Evolutionary conservation across 2,329 filamentous ascomycete species (phyloP).

Genomic region (Colletotrichum simmondsii): DNA sequence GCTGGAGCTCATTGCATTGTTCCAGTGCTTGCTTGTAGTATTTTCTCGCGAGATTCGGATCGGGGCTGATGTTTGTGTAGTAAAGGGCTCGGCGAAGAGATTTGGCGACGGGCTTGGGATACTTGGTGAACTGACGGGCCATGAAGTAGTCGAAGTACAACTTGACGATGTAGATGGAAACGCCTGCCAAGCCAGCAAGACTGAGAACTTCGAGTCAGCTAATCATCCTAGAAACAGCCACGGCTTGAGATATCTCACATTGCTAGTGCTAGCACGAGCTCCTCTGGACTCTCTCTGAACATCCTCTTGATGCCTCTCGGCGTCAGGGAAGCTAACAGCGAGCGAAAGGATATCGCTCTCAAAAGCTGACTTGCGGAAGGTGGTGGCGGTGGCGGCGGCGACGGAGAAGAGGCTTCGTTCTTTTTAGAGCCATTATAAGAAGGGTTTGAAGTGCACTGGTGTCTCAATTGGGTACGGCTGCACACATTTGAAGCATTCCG

Average conservation of each 20-base stretch:
- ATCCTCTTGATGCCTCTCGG: slow-evolving; percentile 50
- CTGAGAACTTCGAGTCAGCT: slow-evolving; percentile 43
- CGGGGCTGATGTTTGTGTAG: slow-evolving; percentile 81
- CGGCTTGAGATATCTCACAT: slow-evolving; percentile 45
- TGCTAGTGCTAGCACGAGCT: slow-evolving; percentile 53
- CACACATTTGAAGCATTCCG: background rate
- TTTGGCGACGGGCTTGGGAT: slow-evolving; percentile 78
- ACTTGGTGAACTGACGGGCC: slow-evolving; percentile 64
- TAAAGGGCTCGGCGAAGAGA: slow-evolving; percentile 87
- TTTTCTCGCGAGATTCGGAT: slow-evolving; percentile 81
- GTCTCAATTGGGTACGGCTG: slow-evolving; percentile 4
- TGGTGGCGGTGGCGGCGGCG: slow-evolving; percentile 39
- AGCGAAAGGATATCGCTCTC: slow-evolving; percentile 47
- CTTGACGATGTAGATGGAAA: slow-evolving; percentile 51
- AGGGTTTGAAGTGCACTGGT: slow-evolving; percentile 3
- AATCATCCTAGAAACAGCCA: background rate
- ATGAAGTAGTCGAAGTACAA: slow-evolving; percentile 68
- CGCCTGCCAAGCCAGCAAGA: slow-evolving; percentile 44
- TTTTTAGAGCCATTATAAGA: slow-evolving; percentile 25
- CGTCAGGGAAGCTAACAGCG: slow-evolving; percentile 49
- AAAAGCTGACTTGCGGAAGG: slow-evolving; percentile 42
- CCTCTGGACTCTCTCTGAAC: slow-evolving; percentile 55
- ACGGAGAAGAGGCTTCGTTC: slow-evolving; percentile 39
- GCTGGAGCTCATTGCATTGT: slow-evolving; percentile 75
- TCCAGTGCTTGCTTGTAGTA: slow-evolving; percentile 85